Percentiles rank a stretch among this genome's conserved stretches.
Conservation (phyloP, 345 rosid species). For the Gossypium mustelinum region DNA sequence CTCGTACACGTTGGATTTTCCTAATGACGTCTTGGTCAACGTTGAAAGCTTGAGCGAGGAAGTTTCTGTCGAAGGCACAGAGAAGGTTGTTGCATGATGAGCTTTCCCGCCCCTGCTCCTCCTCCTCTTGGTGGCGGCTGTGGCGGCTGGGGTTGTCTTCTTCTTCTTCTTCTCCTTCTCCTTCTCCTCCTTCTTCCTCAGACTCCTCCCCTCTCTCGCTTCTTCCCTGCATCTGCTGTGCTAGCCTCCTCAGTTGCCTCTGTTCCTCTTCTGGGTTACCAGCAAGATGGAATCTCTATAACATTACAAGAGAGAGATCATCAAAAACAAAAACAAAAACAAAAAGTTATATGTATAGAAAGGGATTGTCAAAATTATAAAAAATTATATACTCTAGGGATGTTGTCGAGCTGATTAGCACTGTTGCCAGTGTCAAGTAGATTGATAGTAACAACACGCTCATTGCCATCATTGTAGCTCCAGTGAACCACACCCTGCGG, state of each 20-base stretch:
- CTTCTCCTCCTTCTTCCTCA: not conserved
- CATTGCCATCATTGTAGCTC: slow-evolving; percentile 45
- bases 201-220: slow-evolving; percentile 16
- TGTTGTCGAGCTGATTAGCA: slow-evolving; percentile 61
- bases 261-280: slow-evolving; percentile 56
- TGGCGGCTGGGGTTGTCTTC: not conserved
- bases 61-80: slow-evolving; percentile 46
- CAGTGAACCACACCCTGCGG: slow-evolving; percentile 51
- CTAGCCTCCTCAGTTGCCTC: slow-evolving; percentile 11
- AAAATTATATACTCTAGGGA: slow-evolving; percentile 46
- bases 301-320: not conserved
- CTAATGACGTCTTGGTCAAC: slow-evolving; percentile 35
- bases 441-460: slow-evolving; percentile 28
- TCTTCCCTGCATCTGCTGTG: slow-evolving; percentile 11
- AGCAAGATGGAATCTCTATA: slow-evolving; percentile 58
- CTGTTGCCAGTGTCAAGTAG: slow-evolving; percentile 35
- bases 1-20: slow-evolving; percentile 43
- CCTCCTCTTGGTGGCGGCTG: not conserved
- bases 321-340: not conserved
- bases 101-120: slow-evolving; percentile 5
- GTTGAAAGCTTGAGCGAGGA: slow-evolving; percentile 59
- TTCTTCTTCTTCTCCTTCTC: not conserved
- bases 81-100: slow-evolving; percentile 41
- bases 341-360: too few relatives aligned
- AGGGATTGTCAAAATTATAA: too few relatives aligned